Evolutionary conservation across 2,329 filamentous ascomycete genomes (phyloP).

Genomic region (Botrytis porri): DNA sequence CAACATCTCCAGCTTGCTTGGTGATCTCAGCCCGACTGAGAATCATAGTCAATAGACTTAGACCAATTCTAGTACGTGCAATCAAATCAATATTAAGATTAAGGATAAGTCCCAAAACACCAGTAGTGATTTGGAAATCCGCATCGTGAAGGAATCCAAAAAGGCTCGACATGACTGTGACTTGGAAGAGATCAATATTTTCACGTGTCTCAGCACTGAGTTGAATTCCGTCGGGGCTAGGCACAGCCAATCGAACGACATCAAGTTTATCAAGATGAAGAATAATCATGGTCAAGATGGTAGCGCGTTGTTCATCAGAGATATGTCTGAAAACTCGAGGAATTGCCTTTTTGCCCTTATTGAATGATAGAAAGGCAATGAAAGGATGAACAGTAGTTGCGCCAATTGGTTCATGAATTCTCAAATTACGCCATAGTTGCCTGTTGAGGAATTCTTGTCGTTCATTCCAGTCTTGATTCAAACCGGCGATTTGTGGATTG

Average conservation of each 20-base stretch:
- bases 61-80: constrained; percentile 80
- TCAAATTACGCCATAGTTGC: constrained; percentile 80
- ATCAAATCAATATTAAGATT: constrained; percentile 80
- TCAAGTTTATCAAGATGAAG: constrained; percentile 90
- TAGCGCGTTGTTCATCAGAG: constrained; percentile 87
- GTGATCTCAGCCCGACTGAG: constrained; percentile 90
- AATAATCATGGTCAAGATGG: constrained; percentile 92
- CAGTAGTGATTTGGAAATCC: constrained; percentile 84
- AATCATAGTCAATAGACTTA: constrained; percentile 89
- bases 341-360: constrained; percentile 94
- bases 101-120: constrained; percentile 80
- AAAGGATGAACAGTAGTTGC: constrained; percentile 81
- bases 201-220: constrained; percentile 78
- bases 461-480: constrained; percentile 77
- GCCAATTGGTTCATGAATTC: constrained; percentile 89
- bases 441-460: constrained; percentile 69
- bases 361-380: constrained; percentile 90
- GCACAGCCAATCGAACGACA: constrained; percentile 78
- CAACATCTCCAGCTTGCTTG: constrained; percentile 72
- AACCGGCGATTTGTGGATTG: constrained; percentile 66
- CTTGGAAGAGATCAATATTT: constrained; percentile 86
- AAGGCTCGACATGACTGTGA: constrained; percentile 83
- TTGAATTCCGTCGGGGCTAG: constrained; percentile 67
- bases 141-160: constrained; percentile 90
- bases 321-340: constrained; percentile 93